phyloP scores from a whole-genome alignment of 441 rosid species.

The Erysimum cheiri region DNA sequence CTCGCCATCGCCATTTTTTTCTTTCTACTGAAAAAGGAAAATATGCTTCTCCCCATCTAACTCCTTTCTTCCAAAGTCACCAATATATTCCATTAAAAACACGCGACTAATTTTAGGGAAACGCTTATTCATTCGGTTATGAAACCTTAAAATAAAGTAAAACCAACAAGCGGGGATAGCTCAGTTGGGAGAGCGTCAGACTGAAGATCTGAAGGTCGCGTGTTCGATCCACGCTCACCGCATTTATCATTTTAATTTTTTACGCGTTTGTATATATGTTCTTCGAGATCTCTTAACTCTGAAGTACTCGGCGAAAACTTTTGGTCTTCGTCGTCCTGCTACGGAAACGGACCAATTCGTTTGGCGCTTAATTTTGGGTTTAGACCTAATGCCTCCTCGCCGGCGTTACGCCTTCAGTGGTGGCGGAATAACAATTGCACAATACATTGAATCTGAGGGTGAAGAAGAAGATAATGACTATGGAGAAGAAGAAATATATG shows the following conservation, averaged over 20 bases:
- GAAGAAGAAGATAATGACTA: conserved; percentile 23
- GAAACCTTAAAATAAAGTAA: too few relatives aligned
- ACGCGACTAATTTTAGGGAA: neutral
- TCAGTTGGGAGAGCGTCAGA: conserved; percentile 53
- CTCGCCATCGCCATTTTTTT: conserved; percentile 58
- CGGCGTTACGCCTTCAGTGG: conserved; percentile 5
- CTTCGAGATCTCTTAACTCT: too few relatives aligned
- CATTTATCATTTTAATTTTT: conserved; percentile 30
- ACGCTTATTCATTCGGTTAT: too few relatives aligned
- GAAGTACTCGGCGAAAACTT: neutral
- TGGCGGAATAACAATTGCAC: conserved; percentile 11
- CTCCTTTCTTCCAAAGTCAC: neutral
- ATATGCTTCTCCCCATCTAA: conserved; percentile 29
- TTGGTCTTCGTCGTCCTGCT: neutral
- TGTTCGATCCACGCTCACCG: conserved; percentile 91
- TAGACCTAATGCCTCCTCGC: conserved; percentile 40
- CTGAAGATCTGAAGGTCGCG: conserved; percentile 58
- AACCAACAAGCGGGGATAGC: conserved; percentile 35
- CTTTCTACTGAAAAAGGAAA: conserved; percentile 28
- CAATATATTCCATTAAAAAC: neutral
- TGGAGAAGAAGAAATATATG: conserved; percentile 22
- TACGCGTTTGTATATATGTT: neutral
- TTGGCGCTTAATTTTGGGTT: conserved; percentile 18
- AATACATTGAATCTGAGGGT: conserved; percentile 17
- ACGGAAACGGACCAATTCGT: conserved; percentile 3